phyloP scores from a whole-genome alignment of 1,284 basidiomycete genomes.

The Ceratobasidium sp. region DNA sequence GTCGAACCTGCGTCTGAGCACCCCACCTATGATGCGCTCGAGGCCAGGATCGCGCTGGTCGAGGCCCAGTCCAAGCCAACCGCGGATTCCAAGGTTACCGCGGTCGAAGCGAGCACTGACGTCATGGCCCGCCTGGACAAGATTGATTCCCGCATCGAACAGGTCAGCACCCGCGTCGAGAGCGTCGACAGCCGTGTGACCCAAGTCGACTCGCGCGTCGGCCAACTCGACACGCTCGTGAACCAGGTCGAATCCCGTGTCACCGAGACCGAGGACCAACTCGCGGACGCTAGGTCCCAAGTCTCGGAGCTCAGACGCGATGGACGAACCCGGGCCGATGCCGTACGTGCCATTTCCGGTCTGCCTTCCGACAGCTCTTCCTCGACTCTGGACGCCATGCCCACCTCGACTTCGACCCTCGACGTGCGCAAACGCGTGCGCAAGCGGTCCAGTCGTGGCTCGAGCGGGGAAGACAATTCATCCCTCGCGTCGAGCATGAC shows the following conservation, averaged over 20 bases:
- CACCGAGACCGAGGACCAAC: constrained; percentile 10
- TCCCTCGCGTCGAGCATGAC: constrained; percentile 34
- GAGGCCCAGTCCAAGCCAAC: constrained; percentile 1
- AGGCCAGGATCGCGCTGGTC: constrained; percentile 4
- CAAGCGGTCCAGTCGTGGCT: constrained; percentile 30
- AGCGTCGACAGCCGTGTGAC: not conserved
- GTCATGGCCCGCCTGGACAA: not conserved
- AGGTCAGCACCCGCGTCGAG: not conserved
- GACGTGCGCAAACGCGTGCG: constrained; percentile 24
- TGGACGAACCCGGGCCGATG: constrained; percentile 22
- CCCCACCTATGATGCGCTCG: not conserved
- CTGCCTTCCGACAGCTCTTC: constrained; percentile 16
- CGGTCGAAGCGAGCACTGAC: not conserved
- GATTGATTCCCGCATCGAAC: not conserved
- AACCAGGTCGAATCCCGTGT: constrained; percentile 10
- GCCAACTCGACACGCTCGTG: constrained; percentile 3
- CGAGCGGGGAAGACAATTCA: constrained; percentile 31
- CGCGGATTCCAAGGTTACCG: not conserved
- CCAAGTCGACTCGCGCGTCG: not conserved
- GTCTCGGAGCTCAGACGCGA: constrained; percentile 10
- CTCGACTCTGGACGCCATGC: not conserved
- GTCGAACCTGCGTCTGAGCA: constrained; percentile 38
- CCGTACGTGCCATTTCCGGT: constrained; percentile 28
- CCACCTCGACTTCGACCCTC: not conserved
- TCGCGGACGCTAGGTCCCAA: constrained; percentile 5